A percentile compares a stretch with the other conserved stretches of the same genome.
These are phyloP conservation scores for Arabidopsis arenosa DNA, from an alignment of 345 rosid species.

Conservation along the genomic window DNA sequence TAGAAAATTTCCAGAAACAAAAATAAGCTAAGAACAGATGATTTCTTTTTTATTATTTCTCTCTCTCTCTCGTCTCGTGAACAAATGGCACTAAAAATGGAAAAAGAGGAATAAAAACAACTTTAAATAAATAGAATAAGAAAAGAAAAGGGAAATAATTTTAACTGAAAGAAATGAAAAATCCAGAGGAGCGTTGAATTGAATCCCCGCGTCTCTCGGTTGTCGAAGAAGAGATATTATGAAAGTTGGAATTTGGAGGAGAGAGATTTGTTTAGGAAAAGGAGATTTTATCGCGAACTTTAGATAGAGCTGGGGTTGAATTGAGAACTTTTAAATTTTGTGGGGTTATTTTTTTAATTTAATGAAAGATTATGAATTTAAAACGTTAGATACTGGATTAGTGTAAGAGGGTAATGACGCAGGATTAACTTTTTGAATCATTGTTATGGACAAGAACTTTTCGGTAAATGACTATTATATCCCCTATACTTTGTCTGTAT, in stretches of 20 bases:
- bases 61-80: conserved; percentile 24
- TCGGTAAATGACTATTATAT: not conserved
- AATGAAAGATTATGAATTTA: not conserved
- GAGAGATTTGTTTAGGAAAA: not conserved
- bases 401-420: not conserved
- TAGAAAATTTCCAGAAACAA: conserved; percentile 26
- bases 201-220: conserved; percentile 43
- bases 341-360: conserved; percentile 33
- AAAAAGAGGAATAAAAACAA: conserved; percentile 8
- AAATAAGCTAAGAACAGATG: conserved; percentile 16
- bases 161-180: conserved; percentile 26
- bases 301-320: conserved; percentile 13
- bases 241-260: not conserved
- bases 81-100: conserved; percentile 25
- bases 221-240: not conserved
- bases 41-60: not conserved
- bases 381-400: conserved; percentile 9
- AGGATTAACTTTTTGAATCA: conserved; percentile 11
- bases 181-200: conserved; percentile 45
- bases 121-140: conserved; percentile 9
- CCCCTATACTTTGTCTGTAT: not conserved
- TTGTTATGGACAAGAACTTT: conserved; percentile 8
- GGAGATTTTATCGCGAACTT: not conserved
- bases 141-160: not conserved
- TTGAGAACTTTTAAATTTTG: not conserved